Conservation (phyloP, 2,329 filamentous ascomycete genomes). For the Colletotrichum siamense region DNA sequence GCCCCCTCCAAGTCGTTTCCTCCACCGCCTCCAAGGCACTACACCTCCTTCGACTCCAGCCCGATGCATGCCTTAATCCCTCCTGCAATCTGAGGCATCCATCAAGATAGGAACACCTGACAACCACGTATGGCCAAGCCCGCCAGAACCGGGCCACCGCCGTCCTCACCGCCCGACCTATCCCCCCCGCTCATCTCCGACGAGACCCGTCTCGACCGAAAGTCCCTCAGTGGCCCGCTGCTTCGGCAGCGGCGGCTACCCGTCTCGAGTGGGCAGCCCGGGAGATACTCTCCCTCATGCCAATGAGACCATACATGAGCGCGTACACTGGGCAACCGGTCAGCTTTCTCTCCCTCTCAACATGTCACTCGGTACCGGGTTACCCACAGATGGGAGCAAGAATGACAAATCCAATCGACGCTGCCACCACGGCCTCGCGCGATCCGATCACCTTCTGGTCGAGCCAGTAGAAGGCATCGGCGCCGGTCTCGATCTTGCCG, state of each 20-base stretch:
- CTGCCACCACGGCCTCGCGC: slow-evolving; percentile 48
- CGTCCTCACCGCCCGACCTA: slow-evolving; percentile 19
- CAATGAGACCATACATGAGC: slow-evolving; percentile 54
- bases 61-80: slow-evolving; percentile 10
- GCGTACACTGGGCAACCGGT: slow-evolving; percentile 44
- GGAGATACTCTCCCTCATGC: slow-evolving; percentile 49
- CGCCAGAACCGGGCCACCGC: slow-evolving; percentile 19
- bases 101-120: not conserved
- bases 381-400: slow-evolving; percentile 51
- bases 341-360: not conserved
- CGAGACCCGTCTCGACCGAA: slow-evolving; percentile 21
- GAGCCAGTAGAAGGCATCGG: slow-evolving; percentile 57
- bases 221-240: slow-evolving; percentile 21
- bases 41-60: not conserved
- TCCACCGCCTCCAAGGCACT: slow-evolving; percentile 9
- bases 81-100: slow-evolving; percentile 12
- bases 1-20: not conserved
- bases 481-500: slow-evolving; percentile 50
- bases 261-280: slow-evolving; percentile 14
- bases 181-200: slow-evolving; percentile 19
- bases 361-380: not conserved
- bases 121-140: slow-evolving; percentile 14
- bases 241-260: slow-evolving; percentile 15
- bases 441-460: slow-evolving; percentile 49
- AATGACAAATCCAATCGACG: slow-evolving; percentile 49